Percentiles rank a stretch among this genome's conserved stretches.
Evolutionary conservation across 306 rosid species (phyloP).

Genomic region (Lathyrus tuberosus): DNA sequence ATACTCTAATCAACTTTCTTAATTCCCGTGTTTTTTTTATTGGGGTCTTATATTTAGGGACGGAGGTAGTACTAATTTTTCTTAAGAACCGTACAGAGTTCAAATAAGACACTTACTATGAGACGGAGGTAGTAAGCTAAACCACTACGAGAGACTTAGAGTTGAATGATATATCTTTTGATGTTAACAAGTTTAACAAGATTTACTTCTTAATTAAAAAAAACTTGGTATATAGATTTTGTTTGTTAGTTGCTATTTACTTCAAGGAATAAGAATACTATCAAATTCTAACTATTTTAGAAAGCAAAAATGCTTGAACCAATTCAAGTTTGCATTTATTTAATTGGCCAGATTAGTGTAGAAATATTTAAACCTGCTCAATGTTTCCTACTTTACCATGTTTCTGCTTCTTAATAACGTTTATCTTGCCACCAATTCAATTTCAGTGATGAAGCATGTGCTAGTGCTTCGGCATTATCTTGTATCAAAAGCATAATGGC

Average conservation of each 20-base stretch:
- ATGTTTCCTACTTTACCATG: background rate
- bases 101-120: too few species aligned
- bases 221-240: background rate
- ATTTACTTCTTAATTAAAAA: background rate
- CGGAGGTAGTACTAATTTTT: too few species aligned
- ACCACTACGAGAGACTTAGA: background rate
- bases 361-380: slow-evolving; percentile 25
- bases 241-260: slow-evolving; percentile 5
- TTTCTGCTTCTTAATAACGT: background rate
- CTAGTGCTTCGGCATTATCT: background rate
- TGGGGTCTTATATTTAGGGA: too few species aligned
- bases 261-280: slow-evolving; percentile 11
- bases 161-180: background rate
- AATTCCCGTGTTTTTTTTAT: too few species aligned
- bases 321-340: background rate
- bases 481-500: background rate
- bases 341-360: slow-evolving; percentile 1
- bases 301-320: slow-evolving; percentile 27
- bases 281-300: slow-evolving; percentile 5
- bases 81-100: too few species aligned
- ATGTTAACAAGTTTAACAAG: slow-evolving; percentile 3
- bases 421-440: slow-evolving; percentile 13
- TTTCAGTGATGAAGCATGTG: slow-evolving; percentile 11
- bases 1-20: too few species aligned
- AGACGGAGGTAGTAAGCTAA: too few species aligned